Percentiles rank a stretch among this genome's conserved stretches.
Evolutionary conservation across 2,329 filamentous ascomycete genomes (phyloP).

Genomic region (Colletotrichum falcatum): DNA sequence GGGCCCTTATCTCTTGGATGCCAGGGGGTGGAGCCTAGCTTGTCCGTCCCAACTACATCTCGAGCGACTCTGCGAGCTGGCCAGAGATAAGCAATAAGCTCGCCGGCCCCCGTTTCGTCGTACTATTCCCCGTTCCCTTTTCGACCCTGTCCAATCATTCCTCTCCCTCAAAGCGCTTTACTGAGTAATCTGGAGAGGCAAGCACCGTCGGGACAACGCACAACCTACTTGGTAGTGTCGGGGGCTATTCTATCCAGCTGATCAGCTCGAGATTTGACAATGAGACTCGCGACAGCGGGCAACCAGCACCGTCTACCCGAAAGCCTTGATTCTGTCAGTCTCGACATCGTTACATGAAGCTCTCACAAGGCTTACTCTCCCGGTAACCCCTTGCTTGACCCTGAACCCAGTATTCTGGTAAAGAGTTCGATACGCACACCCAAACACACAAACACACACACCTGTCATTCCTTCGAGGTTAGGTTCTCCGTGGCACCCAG

Average conservation of each 20-base stretch:
- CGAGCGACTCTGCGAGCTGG: conserved; percentile 31
- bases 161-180: conserved; percentile 23
- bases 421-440: background rate
- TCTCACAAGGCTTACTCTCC: background rate
- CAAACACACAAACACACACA: background rate
- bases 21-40: conserved; percentile 40
- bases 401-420: background rate
- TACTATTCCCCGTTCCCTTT: conserved; percentile 13
- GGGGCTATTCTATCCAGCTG: conserved; percentile 10
- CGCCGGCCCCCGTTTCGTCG: conserved; percentile 32
- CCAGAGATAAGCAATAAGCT: conserved; percentile 41
- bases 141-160: conserved; percentile 21
- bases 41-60: conserved; percentile 33
- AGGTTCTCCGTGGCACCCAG: conserved; percentile 5
- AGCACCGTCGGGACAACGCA: conserved; percentile 33
- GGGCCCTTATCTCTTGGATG: conserved; percentile 39
- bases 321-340: background rate
- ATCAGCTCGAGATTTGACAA: conserved; percentile 1
- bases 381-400: background rate
- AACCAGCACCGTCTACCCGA: background rate
- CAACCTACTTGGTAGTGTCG: conserved; percentile 23
- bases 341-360: background rate
- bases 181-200: conserved; percentile 29
- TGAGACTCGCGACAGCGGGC: conserved; percentile 1
- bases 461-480: background rate